phyloP scores from a whole-genome alignment of 2,329 filamentous ascomycete species.

The Ophiocordyceps camponoti-rufipedis region DNA sequence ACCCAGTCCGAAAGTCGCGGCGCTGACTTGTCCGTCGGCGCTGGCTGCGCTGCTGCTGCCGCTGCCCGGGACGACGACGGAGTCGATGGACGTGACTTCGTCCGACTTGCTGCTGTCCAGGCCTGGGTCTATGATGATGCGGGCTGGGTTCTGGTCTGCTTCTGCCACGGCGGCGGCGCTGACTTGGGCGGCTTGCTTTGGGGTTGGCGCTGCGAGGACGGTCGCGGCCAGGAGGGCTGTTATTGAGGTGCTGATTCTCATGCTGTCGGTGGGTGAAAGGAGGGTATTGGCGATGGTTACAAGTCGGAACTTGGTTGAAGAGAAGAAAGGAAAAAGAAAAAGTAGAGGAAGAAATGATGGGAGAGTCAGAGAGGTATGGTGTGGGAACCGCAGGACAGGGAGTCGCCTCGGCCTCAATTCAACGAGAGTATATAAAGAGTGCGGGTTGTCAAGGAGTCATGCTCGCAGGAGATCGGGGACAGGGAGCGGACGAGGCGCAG shows the following conservation, averaged over 20 bases:
- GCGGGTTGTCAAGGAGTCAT: too few relatives aligned
- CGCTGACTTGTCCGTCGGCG: neutral
- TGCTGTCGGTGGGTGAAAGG: neutral
- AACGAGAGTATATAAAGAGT: too few relatives aligned
- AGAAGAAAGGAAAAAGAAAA: neutral
- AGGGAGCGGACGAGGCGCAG: too few relatives aligned
- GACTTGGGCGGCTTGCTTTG: neutral
- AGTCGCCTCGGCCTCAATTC: too few relatives aligned
- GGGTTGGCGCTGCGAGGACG: neutral
- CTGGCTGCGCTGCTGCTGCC: neutral
- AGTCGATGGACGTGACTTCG: neutral
- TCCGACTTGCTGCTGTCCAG: neutral
- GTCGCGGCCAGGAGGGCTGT: neutral
- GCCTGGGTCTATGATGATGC: neutral
- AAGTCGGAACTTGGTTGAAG: neutral
- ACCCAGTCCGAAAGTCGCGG: neutral
- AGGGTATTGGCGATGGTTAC: neutral
- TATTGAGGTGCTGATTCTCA: neutral
- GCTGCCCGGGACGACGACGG: too few relatives aligned
- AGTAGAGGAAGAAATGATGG: neutral
- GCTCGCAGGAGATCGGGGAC: too few relatives aligned
- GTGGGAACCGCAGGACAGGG: too few relatives aligned
- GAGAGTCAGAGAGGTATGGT: neutral
- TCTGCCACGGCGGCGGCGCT: neutral
- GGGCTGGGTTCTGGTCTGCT: neutral